Base-by-base conservation (phyloP, 306 rosid genomes). In the Vigna unguiculata region DNA sequence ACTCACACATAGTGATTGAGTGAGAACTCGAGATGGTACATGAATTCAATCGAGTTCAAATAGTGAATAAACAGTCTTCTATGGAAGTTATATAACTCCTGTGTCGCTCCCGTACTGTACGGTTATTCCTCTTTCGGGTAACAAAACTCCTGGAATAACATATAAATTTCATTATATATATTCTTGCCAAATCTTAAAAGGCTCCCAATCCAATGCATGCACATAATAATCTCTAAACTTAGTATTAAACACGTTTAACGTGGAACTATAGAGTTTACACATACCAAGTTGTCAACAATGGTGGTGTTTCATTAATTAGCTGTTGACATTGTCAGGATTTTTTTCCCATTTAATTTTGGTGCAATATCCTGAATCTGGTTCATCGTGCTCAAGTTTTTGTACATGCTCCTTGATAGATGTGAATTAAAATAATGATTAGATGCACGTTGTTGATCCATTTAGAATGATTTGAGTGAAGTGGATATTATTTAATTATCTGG, bases 401-500 rank as follows among this genome's bases (percentile, higher is more conserved):
- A 8, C 11, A 38, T 1, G 8, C 9, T 38, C 9, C 3, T 9
- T 40, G 12, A 10, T 15, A 24, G 4, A 52, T 43, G 57, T 53
- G 36, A 61, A 54, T 64, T 21, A 5, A 28, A 28, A 36, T 54
- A 78, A 36, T 70, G 67, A 55, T 57, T 36, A 65, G 54, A 15
- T 32, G 58, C 68, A 79, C 48, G 7, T 41, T 9, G 46, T 2
- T 41, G 14, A 41, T 43, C 48, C 48, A 43, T 43, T 43, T 12
- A 11, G 4, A 43, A 43, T 21, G 43, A 76, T 30, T 20, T 4
- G 14, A 59, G 36, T 12, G 30, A 34, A 34, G 0, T 8, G 45
- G 49, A 73, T 66, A 69, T 46, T 54, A 58, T 70, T 47, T 45
- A 54, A 81, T 51, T 30, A 64, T 47, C 52, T 53, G 71, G 61